These are phyloP conservation scores for Pseudocercospora cruenta DNA, from an alignment of 2,329 filamentous ascomycete genomes.

Conservation along the genomic window DNA sequence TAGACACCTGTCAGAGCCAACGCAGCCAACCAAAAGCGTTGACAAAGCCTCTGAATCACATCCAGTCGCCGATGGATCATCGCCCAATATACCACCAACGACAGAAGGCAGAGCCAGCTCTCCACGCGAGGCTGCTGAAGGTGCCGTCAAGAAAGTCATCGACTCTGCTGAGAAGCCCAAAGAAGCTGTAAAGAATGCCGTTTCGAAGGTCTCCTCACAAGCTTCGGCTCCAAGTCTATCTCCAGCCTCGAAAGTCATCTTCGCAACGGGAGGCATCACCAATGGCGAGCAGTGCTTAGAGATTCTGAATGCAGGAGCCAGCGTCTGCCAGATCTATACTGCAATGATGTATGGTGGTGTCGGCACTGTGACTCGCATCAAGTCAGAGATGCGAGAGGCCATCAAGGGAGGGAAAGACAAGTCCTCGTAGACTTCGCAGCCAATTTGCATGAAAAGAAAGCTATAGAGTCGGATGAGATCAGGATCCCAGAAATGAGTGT, in stretches of 20 bases:
- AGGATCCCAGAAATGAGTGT: background rate
- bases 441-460: background rate
- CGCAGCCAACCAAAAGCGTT: conserved; percentile 13
- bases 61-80: conserved; percentile 12
- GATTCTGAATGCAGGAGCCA: conserved; percentile 85
- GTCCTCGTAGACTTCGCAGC: background rate
- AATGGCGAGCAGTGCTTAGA: conserved; percentile 81
- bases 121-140: conserved; percentile 25
- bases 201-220: conserved; percentile 11
- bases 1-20: conserved; percentile 29
- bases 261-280: conserved; percentile 90
- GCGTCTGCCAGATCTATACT: conserved; percentile 72
- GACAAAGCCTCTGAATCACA: conserved; percentile 15
- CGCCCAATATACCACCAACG: conserved; percentile 10
- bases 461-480: background rate
- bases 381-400: conserved; percentile 54
- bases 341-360: conserved; percentile 66
- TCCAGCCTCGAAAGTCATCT: conserved; percentile 73
- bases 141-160: conserved; percentile 26
- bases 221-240: background rate
- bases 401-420: conserved; percentile 28
- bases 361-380: conserved; percentile 61
- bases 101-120: conserved; percentile 16
- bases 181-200: conserved; percentile 25
- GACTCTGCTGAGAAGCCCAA: conserved; percentile 16